These are phyloP conservation scores for Phylloporus scabripes DNA, from an alignment of 768 basidiomycete genomes.

Conservation along the genomic window DNA sequence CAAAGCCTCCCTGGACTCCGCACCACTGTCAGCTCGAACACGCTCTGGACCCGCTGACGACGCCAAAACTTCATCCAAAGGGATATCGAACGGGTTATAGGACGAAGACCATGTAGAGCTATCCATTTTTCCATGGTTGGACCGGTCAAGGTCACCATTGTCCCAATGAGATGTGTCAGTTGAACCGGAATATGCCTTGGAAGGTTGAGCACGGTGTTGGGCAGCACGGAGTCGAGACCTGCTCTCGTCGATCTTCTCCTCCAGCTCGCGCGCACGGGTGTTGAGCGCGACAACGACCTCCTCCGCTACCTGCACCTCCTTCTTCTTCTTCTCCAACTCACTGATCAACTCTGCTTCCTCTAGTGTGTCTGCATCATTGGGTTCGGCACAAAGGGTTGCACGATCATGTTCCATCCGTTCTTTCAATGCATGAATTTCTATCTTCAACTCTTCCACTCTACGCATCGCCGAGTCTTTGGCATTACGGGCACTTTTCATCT, in stretches of 20 bases:
- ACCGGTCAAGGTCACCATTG: slow-evolving; percentile 4
- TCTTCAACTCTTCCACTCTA: slow-evolving; percentile 53
- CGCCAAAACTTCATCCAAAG: slow-evolving; percentile 15
- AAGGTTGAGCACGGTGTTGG: slow-evolving; percentile 51
- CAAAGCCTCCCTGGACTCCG: slow-evolving; percentile 12
- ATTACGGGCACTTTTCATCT: slow-evolving; percentile 62
- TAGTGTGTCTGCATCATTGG: slow-evolving; percentile 37
- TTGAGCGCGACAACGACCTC: slow-evolving; percentile 59
- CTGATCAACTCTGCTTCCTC: slow-evolving; percentile 41
- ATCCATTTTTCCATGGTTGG: slow-evolving; percentile 13
- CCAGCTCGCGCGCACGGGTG: slow-evolving; percentile 64
- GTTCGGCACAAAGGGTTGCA: slow-evolving; percentile 43
- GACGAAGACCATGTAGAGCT: slow-evolving; percentile 21
- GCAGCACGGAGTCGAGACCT: slow-evolving; percentile 54
- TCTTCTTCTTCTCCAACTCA: slow-evolving; percentile 50
- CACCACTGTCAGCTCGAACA: slow-evolving; percentile 3
- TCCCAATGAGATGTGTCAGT: slow-evolving; percentile 7
- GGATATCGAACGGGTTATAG: slow-evolving; percentile 29
- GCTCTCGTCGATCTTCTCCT: slow-evolving; percentile 61
- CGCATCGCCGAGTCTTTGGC: slow-evolving; percentile 57
- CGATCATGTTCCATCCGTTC: slow-evolving; percentile 53
- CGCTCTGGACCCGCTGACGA: slow-evolving; percentile 14
- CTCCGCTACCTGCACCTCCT: slow-evolving; percentile 55
- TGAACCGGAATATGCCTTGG: slow-evolving; percentile 28
- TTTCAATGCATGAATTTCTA: slow-evolving; percentile 54